These are phyloP conservation scores for Daucus carota DNA, from an alignment of 129 eudicot genomes.

Conservation along the genomic window DH1_v3.0 NC_030383.2:9469001-9469500, in stretches of 20 bases:
- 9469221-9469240: conserved; percentile 49
- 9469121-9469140: conserved; percentile 59
- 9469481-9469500: background rate
- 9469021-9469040: conserved; percentile 35
- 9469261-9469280: conserved; percentile 35
- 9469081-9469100: conserved; percentile 51
- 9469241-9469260: conserved; percentile 76
- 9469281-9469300: conserved; percentile 18
- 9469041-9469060: conserved; percentile 24
- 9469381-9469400: background rate
- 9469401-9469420: background rate
- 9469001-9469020: conserved; percentile 56
- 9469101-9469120: conserved; percentile 76
- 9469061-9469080: conserved; percentile 73
- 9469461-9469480: background rate
- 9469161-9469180: conserved; percentile 36
- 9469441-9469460: background rate
- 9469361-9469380: conserved; percentile 10
- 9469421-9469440: background rate
- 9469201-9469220: conserved; percentile 38
- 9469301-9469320: conserved; percentile 15
- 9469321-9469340: conserved; percentile 31
- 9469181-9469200: conserved; percentile 69
- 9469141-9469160: conserved; percentile 72
- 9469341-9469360: conserved; percentile 20